Evolutionary conservation across 202 grass and related monocot species (phyloP).

Genomic region (Carex arenaria): DNA sequence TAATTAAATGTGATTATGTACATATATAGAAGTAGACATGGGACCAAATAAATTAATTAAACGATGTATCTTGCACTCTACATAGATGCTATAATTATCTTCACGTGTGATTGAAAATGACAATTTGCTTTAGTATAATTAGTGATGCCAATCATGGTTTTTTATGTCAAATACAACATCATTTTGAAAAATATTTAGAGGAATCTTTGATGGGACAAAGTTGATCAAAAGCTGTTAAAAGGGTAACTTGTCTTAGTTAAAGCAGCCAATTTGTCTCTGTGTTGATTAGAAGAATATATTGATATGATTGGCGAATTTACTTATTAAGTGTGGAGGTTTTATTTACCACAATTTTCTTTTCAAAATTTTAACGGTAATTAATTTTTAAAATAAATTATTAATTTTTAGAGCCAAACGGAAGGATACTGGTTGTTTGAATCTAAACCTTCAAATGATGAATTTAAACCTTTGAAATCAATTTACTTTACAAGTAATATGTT

Average conservation of each 20-base stretch:
- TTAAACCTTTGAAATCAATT: too few relatives aligned
- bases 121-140: conserved; percentile 5
- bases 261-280: background rate
- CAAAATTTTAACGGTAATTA: background rate
- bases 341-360: background rate
- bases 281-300: background rate
- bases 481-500: too few relatives aligned
- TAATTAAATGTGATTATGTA: background rate
- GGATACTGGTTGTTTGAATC: too few relatives aligned
- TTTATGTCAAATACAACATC: background rate
- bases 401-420: too few relatives aligned
- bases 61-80: background rate
- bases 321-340: background rate
- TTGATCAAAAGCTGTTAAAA: conserved; percentile 15
- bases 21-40: background rate
- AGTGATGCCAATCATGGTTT: conserved; percentile 2
- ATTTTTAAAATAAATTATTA: too few relatives aligned
- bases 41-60: background rate
- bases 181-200: background rate
- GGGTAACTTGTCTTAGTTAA: background rate
- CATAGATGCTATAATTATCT: background rate
- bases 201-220: conserved; percentile 9
- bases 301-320: background rate
- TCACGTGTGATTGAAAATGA: conserved; percentile 13
- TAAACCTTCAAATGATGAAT: too few relatives aligned